A percentile compares a stretch with the other conserved stretches of the same genome.
These are phyloP conservation scores for Aeminium ludgeri DNA, from an alignment of 495 filamentous ascomycete genomes.

Conservation along the genomic window DNA sequence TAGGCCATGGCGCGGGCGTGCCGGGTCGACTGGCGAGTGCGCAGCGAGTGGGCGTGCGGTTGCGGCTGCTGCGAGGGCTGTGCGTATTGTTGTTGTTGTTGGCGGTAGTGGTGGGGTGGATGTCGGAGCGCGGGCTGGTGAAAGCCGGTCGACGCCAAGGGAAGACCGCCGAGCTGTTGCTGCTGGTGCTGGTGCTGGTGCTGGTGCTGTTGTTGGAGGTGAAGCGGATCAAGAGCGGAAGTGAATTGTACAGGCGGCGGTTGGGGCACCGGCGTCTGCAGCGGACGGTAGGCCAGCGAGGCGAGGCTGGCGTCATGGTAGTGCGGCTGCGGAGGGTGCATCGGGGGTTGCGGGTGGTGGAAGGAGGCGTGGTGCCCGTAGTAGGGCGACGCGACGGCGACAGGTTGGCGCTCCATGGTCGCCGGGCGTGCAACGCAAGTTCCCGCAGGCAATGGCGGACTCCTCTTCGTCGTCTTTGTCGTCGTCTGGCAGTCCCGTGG, in stretches of 20 bases:
- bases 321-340: background rate
- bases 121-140: slow-evolving; percentile 4
- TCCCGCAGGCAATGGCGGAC: slow-evolving; percentile 11
- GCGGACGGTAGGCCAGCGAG: slow-evolving; percentile 11
- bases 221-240: background rate
- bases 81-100: slow-evolving; percentile 2
- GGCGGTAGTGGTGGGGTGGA: slow-evolving; percentile 1
- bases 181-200: background rate
- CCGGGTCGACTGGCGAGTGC: slow-evolving; percentile 10
- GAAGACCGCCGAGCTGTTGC: background rate
- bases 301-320: slow-evolving; percentile 13
- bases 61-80: background rate
- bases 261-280: slow-evolving; percentile 13
- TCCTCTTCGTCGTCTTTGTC: no score
- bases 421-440: slow-evolving; percentile 9
- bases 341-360: background rate
- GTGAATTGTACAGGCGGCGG: slow-evolving; percentile 2
- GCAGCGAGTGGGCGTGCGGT: background rate
- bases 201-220: background rate
- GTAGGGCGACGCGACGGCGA: slow-evolving; percentile 1
- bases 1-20: slow-evolving; percentile 8
- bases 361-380: slow-evolving; percentile 4
- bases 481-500: background rate
- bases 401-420: slow-evolving; percentile 11
- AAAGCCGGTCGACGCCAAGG: slow-evolving; percentile 2